Evolutionary conservation across 2,329 filamentous ascomycete species (phyloP).

Genomic region (Pseudogymnoascus sp.): DNA sequence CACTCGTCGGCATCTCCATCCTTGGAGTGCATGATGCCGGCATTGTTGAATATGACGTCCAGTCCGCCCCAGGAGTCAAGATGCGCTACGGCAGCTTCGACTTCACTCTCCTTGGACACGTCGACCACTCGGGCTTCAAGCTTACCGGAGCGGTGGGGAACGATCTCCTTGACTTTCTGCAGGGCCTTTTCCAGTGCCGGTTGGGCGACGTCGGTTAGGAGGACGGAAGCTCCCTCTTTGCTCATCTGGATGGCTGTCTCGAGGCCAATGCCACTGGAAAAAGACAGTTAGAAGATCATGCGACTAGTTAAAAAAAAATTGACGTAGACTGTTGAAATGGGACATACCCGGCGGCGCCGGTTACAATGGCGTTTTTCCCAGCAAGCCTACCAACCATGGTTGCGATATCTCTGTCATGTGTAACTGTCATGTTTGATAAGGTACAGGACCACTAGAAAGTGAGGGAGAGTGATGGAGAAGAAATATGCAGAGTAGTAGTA

Average conservation of each 20-base stretch:
- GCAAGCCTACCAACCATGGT: slow-evolving; percentile 24
- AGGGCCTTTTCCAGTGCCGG: slow-evolving; percentile 54
- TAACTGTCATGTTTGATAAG: background rate
- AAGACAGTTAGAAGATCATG: background rate
- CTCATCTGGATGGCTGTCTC: slow-evolving; percentile 66
- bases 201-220: slow-evolving; percentile 62
- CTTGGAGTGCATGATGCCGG: slow-evolving; percentile 69
- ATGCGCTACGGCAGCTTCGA: slow-evolving; percentile 52
- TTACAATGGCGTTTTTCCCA: slow-evolving; percentile 44
- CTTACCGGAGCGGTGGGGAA: slow-evolving; percentile 40
- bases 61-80: slow-evolving; percentile 62
- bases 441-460: background rate
- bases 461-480: background rate
- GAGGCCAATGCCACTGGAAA: slow-evolving; percentile 58
- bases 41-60: slow-evolving; percentile 73
- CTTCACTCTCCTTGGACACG: slow-evolving; percentile 59
- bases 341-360: slow-evolving; percentile 58
- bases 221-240: slow-evolving; percentile 60
- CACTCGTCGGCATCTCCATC: slow-evolving; percentile 57
- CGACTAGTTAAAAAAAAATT: background rate
- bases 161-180: slow-evolving; percentile 49
- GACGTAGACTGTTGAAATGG: background rate
- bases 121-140: slow-evolving; percentile 49
- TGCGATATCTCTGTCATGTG: background rate
- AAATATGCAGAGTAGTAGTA: background rate